Evolutionary conservation across 225 moss, liverwort and hornwort genomes (phyloP), one percentile per base, ranked within the genome.

Genomic region (Physcomitrellopsis africana): DNA sequence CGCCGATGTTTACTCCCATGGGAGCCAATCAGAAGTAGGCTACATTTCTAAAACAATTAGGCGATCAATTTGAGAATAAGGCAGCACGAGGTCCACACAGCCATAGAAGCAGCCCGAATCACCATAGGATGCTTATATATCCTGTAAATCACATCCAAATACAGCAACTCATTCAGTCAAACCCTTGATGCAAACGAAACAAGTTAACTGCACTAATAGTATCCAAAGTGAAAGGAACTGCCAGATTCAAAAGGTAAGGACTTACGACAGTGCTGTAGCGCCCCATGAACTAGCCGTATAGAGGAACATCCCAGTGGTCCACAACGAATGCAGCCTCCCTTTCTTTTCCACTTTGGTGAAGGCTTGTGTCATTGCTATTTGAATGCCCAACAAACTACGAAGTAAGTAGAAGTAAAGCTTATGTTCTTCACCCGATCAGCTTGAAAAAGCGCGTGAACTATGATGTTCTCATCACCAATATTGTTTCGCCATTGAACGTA

Each of bases 51-150:
- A 12, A 7, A 14, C 2, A 3, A 3, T 84, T 64, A 70, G 11
- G 72, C 53, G 22, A 84, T 37, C 24, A 77, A 13, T 52, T 77
- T 75, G 65, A 90, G 80, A 64, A 85, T 80, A 24, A 93, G 73
- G 70, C 89, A 89, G 80, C 92, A 96, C 51, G 92, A 92, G 11
- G 96, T 96, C 96, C 93, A 93, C 60, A 92, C 80, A 54, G 89
- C 96, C 93, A 96, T 90, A 46, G 85, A 77, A 68, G 87, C 91
- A 56, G 95, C 93, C 74, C 91, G 86, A 72, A 92, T 83, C 69
- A 93, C 86, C 3, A 90, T 60, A 26, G 87, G 92, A 72, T 93
- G 89, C 63, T 85, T 87, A 60, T 81, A 93, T n/a, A 91, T 60
- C 79, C 93, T 96, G 96, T 82, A 82, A 55, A 62, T 78, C 12